phyloP scores from a whole-genome alignment of 768 basidiomycete genomes.

The Mycena polygramma region DNA sequence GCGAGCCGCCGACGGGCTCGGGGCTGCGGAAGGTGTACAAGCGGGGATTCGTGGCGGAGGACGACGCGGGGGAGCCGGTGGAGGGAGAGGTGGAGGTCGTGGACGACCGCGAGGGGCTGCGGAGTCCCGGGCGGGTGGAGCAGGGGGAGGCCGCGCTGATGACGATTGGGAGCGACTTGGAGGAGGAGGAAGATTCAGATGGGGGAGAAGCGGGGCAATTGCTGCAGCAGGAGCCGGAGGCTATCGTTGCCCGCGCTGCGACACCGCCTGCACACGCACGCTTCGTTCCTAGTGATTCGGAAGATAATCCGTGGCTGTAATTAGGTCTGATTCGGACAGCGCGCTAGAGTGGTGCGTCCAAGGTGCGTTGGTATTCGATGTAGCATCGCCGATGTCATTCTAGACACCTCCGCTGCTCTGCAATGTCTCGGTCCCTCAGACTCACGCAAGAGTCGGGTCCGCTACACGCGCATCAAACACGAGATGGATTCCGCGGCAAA shows the following conservation, averaged over 20 bases:
- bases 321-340: too few species aligned
- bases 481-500: too few species aligned
- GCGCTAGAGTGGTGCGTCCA: too few species aligned
- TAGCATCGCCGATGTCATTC: too few species aligned
- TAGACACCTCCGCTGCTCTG: too few species aligned
- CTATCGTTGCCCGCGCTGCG: slow-evolving; percentile 3
- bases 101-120: slow-evolving; percentile 41
- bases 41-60: slow-evolving; percentile 58
- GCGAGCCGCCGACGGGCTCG: slow-evolving; percentile 66
- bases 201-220: slow-evolving; percentile 33
- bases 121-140: slow-evolving; percentile 48
- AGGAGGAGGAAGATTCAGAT: slow-evolving; percentile 38
- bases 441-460: too few species aligned
- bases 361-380: too few species aligned
- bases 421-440: too few species aligned
- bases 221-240: slow-evolving; percentile 39
- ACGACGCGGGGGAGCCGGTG: slow-evolving; percentile 48
- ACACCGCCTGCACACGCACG: slow-evolving; percentile 9
- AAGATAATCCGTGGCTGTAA: slow-evolving; percentile 15
- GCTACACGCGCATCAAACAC: too few species aligned
- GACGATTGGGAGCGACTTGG: slow-evolving; percentile 44
- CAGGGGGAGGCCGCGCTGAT: slow-evolving; percentile 57
- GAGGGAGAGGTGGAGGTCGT: slow-evolving; percentile 60
- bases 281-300: background rate
- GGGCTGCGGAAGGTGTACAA: slow-evolving; percentile 67